A percentile compares a stretch with the other conserved stretches of the same genome.
Conservation (phyloP, 306 rosid species). For the Alnus glutinosa region DNA sequence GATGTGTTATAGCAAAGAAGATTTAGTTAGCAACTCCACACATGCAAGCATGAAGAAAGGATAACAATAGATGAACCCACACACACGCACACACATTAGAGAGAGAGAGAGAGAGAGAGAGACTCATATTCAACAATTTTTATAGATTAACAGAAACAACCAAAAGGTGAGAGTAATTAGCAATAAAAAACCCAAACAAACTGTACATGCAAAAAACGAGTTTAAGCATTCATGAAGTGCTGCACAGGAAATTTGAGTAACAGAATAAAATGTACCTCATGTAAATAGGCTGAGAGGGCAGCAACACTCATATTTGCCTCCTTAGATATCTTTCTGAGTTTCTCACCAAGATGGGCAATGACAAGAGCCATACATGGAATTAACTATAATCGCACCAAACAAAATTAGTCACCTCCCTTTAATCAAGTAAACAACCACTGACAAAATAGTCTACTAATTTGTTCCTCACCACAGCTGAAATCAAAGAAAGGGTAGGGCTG, state of each 20-base stretch:
- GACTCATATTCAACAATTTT: neutral
- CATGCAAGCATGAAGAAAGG: neutral
- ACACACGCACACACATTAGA: too few relatives aligned
- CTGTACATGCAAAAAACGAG: conserved; percentile 1
- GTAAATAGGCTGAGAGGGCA: conserved; percentile 77
- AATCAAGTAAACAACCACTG: conserved; percentile 4
- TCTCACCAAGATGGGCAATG: conserved; percentile 66
- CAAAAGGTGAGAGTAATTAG: neutral
- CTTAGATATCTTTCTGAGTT: conserved; percentile 67
- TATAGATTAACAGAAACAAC: neutral
- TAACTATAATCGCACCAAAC: conserved; percentile 44
- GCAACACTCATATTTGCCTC: conserved; percentile 66
- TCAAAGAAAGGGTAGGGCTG: conserved; percentile 71
- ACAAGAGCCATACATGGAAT: conserved; percentile 72
- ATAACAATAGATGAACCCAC: neutral
- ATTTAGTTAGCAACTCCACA: neutral
- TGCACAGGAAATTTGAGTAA: neutral
- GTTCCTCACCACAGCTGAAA: conserved; percentile 69
- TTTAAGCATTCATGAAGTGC: conserved; percentile 7
- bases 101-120: neutral
- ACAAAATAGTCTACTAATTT: conserved; percentile 11
- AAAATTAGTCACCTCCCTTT: conserved; percentile 18
- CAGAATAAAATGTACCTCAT: conserved; percentile 55
- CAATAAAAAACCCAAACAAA: conserved; percentile 14
- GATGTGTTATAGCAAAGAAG: conserved; percentile 1